Base-by-base conservation (phyloP, 2,329 filamentous ascomycete genomes). In the Teratosphaeria epicoccoides region DNA sequence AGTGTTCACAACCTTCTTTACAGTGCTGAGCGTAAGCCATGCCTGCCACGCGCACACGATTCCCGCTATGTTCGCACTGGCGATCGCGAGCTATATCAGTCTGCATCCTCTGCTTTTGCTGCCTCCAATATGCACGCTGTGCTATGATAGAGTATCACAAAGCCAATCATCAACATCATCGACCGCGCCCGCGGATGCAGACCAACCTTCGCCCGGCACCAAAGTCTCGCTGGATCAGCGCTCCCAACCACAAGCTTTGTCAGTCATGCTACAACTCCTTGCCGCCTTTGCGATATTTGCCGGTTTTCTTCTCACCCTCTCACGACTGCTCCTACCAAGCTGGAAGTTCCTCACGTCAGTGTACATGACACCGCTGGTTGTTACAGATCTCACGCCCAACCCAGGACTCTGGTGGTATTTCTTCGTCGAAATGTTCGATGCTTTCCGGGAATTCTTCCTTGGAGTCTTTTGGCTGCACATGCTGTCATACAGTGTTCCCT, bases 361-460 rank as follows among this genome's bases (percentile, higher is more conserved):
- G 0, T 98, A 98, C 70, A 89, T 91, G 60, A 88, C 95, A 46
- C 90, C 95, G 61, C 78, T 98, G 33, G 82, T 93, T 1, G 79
- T 98, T 2, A 88, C 89, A 7, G 93, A 98, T 66, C 77, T 98
- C 40, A 94, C 91, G 0, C 93, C 93, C 11, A 98, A 97, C 59
- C 86, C 94, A 25, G 93, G 93, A 1, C 76, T 98, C 1, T 98
- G 93, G 93, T 98, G 93, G 93, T 98, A 98, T 71, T 98, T 98
- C 72, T 97, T 98, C 67, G 95, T 94, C 60, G 91, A 98, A 67
- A 98, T 98, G 83, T 98, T 98, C 68, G 93, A 98, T 71, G 91
- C 90, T 1, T 98, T 98, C 77, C 81, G 93, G 37, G 84, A 86
- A 61, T 98, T 98, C 76, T 98, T 97, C 76, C 80, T 98, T 2